phyloP scores from a whole-genome alignment of 306 rosid species.

The Chamaecrista fasciculata region DNA sequence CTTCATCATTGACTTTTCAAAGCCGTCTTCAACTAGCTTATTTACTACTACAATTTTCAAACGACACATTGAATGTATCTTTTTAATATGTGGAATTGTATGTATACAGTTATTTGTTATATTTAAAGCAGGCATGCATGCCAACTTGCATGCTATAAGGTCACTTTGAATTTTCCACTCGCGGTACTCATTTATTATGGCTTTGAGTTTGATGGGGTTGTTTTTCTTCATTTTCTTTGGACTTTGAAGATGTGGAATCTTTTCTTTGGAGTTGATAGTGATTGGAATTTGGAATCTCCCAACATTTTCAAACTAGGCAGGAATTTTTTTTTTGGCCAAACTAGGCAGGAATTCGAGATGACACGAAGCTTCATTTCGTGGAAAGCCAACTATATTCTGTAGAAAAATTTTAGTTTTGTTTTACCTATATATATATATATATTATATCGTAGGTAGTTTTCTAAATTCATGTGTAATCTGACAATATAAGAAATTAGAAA shows the following conservation, averaged over 20 bases:
- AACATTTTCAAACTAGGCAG: too few relatives aligned
- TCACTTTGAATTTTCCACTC: constrained; percentile 15
- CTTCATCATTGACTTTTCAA: constrained; percentile 28
- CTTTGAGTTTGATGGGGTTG: too few relatives aligned
- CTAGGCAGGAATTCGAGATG: too few relatives aligned
- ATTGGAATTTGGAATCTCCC: neutral
- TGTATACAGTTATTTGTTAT: neutral
- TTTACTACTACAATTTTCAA: neutral
- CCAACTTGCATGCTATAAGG: neutral
- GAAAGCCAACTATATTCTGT: too few relatives aligned
- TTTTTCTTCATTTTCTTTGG: neutral
- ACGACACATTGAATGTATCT: constrained; percentile 20
- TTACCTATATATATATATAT: too few relatives aligned
- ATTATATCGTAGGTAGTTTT: too few relatives aligned
- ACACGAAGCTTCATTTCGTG: too few relatives aligned
- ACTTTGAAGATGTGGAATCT: neutral
- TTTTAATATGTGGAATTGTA: constrained; percentile 25
- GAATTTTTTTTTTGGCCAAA: too few relatives aligned
- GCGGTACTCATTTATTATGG: neutral
- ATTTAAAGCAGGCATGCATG: neutral
- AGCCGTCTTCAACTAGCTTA: neutral
- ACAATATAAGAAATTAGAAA: too few relatives aligned
- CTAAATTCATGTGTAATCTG: too few relatives aligned
- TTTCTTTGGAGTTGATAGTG: too few relatives aligned
- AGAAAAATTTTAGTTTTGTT: too few relatives aligned